These are phyloP conservation scores for Fusarium napiforme DNA, from an alignment of 2,329 filamentous ascomycete genomes.

Conservation along the genomic window DNA sequence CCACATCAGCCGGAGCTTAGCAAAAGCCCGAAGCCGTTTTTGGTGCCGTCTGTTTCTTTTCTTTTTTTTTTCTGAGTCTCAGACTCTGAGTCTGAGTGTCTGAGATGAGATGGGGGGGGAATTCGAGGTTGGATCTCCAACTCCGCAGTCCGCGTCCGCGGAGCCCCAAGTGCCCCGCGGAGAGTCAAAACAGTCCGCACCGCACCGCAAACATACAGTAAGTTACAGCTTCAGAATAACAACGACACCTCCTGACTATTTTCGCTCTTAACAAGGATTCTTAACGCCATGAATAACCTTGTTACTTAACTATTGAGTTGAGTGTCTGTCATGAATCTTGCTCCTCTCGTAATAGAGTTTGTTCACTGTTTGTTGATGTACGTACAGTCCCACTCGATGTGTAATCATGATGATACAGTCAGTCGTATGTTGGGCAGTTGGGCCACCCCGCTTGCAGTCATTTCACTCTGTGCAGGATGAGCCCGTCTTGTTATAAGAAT, in stretches of 20 bases:
- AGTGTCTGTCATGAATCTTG: background rate
- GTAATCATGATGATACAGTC: conserved; percentile 10
- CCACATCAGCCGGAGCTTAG: conserved; percentile 39
- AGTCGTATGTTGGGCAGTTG: background rate
- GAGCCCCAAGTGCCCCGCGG: conserved; percentile 21
- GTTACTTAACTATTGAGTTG: background rate
- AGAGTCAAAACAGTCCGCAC: background rate
- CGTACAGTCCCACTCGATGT: background rate
- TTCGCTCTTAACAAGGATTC: background rate
- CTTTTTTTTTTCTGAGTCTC: background rate
- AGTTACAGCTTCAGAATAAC: background rate
- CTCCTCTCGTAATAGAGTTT: background rate
- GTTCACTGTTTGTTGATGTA: background rate
- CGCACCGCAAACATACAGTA: background rate
- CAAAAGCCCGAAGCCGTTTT: conserved; percentile 45
- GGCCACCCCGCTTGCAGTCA: background rate
- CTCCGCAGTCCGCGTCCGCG: conserved; percentile 39
- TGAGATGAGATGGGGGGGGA: background rate
- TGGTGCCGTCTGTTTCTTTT: background rate
- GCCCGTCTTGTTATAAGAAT: background rate
- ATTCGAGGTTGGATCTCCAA: conserved; percentile 14
- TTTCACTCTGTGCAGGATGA: background rate
- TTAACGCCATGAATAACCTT: background rate
- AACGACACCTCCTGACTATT: background rate
- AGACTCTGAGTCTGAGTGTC: background rate